Base-by-base conservation (phyloP, 306 rosid species). In the Dryas alaskensis region DNA sequence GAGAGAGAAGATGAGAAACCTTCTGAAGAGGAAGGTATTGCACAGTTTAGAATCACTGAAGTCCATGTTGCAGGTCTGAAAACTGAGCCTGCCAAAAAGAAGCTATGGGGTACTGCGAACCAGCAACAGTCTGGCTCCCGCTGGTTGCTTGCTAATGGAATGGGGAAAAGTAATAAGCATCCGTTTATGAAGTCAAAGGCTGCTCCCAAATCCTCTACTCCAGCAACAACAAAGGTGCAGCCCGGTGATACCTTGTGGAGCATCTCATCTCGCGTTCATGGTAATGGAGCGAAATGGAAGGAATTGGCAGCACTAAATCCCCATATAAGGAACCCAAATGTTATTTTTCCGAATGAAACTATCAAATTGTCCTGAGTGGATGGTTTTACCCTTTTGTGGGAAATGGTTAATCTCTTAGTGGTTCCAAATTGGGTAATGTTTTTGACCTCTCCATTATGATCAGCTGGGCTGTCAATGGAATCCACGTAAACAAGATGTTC, bases 101-200 rank as follows among this genome's bases (percentile, higher is more conserved):
- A 88, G 81, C 84, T 79, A 50, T 85, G 92, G 92, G 92, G 90
- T 52, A 77, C 78, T 25, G 70, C 86, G 14, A 76, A 42, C 53
- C 89, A 88, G 81, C 89, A 89, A 60, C 82, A 89, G 48, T 89
- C 97, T 7, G 92, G 93, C 71, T 94, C 99, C 3, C 95, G 99
- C 10, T 92, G 99, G 99, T 74, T 92, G 85, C 72, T 94, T 63
- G 97, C 97, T 6, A 89, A 88, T 72, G 99, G 97, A 74, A 89
- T 89, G 96, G 91, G 96, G 19, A 94, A 92, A 78, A 67, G 60
- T 80, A 84, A 79, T 71, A 88, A 87, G 74, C 82, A 89, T 74
- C 87, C 88, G 49, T 44, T 82, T 7, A 16, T 87, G 80, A 94
- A 88, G 85, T 70, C 95, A 52, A 89, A 83, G 81, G 59, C 46